A percentile compares a stretch with the other conserved stretches of the same genome.
These are phyloP conservation scores for Ceratobasidium sp. DNA, from an alignment of 1,284 basidiomycete genomes.

Conservation along the genomic window DNA sequence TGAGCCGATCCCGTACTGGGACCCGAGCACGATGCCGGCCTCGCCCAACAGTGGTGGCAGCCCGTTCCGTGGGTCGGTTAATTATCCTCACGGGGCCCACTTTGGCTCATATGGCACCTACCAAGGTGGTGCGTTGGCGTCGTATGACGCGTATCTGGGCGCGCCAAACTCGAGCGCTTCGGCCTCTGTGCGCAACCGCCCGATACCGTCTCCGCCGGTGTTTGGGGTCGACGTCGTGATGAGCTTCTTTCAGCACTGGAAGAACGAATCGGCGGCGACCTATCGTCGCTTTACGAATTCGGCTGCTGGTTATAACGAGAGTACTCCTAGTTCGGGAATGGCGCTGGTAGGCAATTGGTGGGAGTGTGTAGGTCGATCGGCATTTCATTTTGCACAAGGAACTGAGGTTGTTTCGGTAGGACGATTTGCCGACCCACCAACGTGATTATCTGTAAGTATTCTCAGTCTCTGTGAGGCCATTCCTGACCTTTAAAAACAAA, in stretches of 20 bases:
- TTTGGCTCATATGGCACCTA: slow-evolving; percentile 13
- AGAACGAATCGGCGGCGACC: neutral
- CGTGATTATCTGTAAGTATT: slow-evolving; percentile 28
- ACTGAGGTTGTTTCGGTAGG: slow-evolving; percentile 1
- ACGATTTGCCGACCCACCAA: slow-evolving; percentile 1
- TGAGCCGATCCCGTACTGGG: slow-evolving; percentile 2
- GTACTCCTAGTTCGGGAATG: neutral
- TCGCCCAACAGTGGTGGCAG: slow-evolving; percentile 9
- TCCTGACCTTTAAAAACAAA: too few species aligned
- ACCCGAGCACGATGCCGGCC: slow-evolving; percentile 1
- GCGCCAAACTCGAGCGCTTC: neutral
- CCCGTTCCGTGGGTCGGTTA: neutral
- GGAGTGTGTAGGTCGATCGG: slow-evolving; percentile 8
- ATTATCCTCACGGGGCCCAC: neutral
- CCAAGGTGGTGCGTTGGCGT: neutral
- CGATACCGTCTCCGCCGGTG: slow-evolving; percentile 24
- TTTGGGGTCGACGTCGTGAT: slow-evolving; percentile 21
- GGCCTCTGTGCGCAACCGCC: neutral
- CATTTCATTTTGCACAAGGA: neutral
- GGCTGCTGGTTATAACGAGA: neutral
- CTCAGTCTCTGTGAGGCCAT: too few species aligned
- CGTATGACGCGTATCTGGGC: slow-evolving; percentile 19
- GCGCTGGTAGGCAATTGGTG: slow-evolving; percentile 35
- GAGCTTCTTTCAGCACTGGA: slow-evolving; percentile 19
- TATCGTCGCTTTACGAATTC: neutral